Percentiles rank a stretch among this genome's conserved stretches.
These are phyloP conservation scores for Casaregolazyma lundiana DNA, from an alignment of 1,139 yeast species.

Conservation along the genomic window DNA sequence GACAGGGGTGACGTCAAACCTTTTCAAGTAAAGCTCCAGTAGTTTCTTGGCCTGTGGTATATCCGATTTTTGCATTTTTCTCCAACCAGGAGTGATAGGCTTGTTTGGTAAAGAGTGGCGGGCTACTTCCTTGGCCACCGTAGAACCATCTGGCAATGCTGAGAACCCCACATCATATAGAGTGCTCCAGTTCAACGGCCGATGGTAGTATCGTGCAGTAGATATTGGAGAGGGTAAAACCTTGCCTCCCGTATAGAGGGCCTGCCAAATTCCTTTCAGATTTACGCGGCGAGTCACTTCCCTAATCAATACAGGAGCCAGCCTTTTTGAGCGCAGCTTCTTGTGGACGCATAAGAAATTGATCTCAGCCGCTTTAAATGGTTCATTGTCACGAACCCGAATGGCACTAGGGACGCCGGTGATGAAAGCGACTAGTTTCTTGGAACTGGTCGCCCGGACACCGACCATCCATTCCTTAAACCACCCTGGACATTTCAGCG, in stretches of 20 bases:
- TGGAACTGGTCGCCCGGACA: conserved; percentile 73
- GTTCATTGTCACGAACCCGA: conserved; percentile 50
- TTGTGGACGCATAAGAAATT: conserved; percentile 93
- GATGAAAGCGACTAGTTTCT: conserved; percentile 84
- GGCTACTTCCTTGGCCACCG: conserved; percentile 80
- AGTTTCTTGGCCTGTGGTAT: conserved; percentile 58
- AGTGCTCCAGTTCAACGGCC: conserved; percentile 90
- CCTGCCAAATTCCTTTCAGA: conserved; percentile 85
- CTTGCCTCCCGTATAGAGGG: conserved; percentile 89
- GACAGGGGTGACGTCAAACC: conserved; percentile 68
- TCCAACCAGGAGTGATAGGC: conserved; percentile 54
- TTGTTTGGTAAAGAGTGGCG: conserved; percentile 63
- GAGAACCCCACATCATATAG: conserved; percentile 83
- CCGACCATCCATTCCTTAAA: conserved; percentile 87
- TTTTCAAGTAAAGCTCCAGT: conserved; percentile 56
- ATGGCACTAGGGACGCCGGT: conserved; percentile 81
- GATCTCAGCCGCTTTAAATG: conserved; percentile 73
- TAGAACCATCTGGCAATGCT: conserved; percentile 67
- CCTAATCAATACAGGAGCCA: conserved; percentile 89
- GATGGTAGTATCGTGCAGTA: conserved; percentile 88
- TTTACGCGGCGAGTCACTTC: conserved; percentile 95
- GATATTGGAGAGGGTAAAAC: conserved; percentile 88
- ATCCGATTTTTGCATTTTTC: conserved; percentile 60
- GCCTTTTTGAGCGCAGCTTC: conserved; percentile 84
- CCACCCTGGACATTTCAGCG: conserved; percentile 93